These are phyloP conservation scores for Cyberlindnera subsufficiens DNA, from an alignment of 805 yeast genomes.

Conservation along the genomic window DNA sequence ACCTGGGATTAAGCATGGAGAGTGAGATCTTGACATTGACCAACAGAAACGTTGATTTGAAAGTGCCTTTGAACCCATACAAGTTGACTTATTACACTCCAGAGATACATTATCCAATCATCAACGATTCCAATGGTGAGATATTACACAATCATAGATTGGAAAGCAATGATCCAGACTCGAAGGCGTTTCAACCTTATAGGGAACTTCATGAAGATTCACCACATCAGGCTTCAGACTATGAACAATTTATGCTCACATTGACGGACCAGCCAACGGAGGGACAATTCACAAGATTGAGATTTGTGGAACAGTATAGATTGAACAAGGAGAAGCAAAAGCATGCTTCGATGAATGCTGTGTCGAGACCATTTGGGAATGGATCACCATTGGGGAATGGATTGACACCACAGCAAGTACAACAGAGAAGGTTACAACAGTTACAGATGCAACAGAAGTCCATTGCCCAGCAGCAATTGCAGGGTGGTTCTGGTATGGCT, in stretches of 20 bases:
- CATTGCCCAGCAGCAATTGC: conserved; percentile 24
- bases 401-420: conserved; percentile 24
- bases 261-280: conserved; percentile 42
- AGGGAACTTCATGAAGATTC: conserved; percentile 57
- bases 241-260: conserved; percentile 83
- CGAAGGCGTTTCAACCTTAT: conserved; percentile 36
- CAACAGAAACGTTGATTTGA: conserved; percentile 67
- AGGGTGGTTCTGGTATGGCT: conserved; percentile 2
- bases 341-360: conserved; percentile 32
- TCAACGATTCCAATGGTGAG: conserved; percentile 26
- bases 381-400: conserved; percentile 12
- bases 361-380: conserved; percentile 1
- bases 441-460: conserved; percentile 23
- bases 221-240: conserved; percentile 75
- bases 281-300: conserved; percentile 72
- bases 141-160: conserved; percentile 34
- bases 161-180: conserved; percentile 29
- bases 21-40: conserved; percentile 80
- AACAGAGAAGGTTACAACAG: conserved; percentile 27
- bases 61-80: conserved; percentile 70
- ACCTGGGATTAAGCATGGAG: conserved; percentile 75
- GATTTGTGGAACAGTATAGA: conserved; percentile 84
- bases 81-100: conserved; percentile 40
- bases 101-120: conserved; percentile 36
- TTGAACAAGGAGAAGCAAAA: conserved; percentile 53